Base-by-base conservation (phyloP, 768 basidiomycete species). In the Tylopilus sp. region DNA sequence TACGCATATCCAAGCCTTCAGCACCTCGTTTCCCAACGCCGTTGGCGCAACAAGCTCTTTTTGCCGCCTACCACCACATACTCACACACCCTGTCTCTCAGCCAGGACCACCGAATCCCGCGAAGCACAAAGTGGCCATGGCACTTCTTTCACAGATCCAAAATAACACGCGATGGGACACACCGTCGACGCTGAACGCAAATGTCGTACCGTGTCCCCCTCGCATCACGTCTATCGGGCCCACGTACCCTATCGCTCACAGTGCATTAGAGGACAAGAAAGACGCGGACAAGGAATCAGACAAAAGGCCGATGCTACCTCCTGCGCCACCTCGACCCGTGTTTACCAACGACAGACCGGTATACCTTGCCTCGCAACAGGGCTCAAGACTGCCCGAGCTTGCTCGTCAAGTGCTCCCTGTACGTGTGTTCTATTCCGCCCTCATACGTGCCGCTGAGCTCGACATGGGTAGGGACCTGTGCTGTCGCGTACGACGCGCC, bases 41-140 rank as follows among this genome's bases (percentile, higher is more conserved):
- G 0, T 79, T 79, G 56, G 77, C 78, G 7, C 83, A 87, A 55
- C 85, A 78, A 3, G 75, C 86, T 1, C 77, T 90, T 26, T 65
- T 87, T 39, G 71, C 74, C 12, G 88, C 85, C 6, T 90, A 88
- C 61, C 89, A 88, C 56, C 83, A 90, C 57, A 84, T 89, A 53
- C 76, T 89, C 44, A 88, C 84, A 0, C 81, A 89, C 57, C 84
- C 85, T 1, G 79, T 83, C 0, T 71, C 81, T 0, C 64, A 76
- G 47, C 71, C 75, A 0, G 72, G 73, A 6, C 59, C 78, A 10
- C 69, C 80, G 3, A 87, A 81, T 47, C 81, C 83, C 26, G 70
- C 81, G 5, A 79, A 85, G 40, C 88, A 91, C 69, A 83, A 81
- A 61, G 82, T 90, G n/a, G 83, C 86, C 4, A 81, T 90, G 78